phyloP scores from a whole-genome alignment of 768 basidiomycete species.

The Phylloporus arenicola region DNA sequence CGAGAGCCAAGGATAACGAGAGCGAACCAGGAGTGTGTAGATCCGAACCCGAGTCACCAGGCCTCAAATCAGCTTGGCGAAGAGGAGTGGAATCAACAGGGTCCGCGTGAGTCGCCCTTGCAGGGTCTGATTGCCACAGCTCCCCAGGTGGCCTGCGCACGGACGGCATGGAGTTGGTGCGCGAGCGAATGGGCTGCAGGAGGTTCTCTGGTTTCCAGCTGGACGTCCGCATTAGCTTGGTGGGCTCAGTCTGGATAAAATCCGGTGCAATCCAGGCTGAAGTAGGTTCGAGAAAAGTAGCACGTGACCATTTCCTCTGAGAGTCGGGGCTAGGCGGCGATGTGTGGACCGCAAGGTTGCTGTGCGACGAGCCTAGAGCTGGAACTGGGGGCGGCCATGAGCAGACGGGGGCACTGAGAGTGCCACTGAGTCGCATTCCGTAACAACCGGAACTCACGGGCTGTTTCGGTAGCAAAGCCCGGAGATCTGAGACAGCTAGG shows the following conservation, averaged over 20 bases:
- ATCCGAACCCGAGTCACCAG: slow-evolving; percentile 4
- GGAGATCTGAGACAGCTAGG: slow-evolving; percentile 13
- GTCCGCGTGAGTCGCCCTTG: slow-evolving; percentile 1
- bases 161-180: slow-evolving; percentile 11
- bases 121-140: slow-evolving; percentile 17
- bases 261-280: slow-evolving; percentile 10
- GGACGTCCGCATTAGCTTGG: slow-evolving; percentile 1
- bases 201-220: slow-evolving; percentile 19
- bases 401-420: slow-evolving; percentile 7
- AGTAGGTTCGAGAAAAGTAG: slow-evolving; percentile 1
- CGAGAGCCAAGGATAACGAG: slow-evolving; percentile 22
- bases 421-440: slow-evolving; percentile 6
- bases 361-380: background rate
- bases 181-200: slow-evolving; percentile 14
- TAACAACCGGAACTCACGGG: slow-evolving; percentile 9
- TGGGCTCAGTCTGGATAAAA: background rate
- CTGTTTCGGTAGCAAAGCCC: slow-evolving; percentile 2
- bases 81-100: slow-evolving; percentile 13
- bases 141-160: slow-evolving; percentile 16
- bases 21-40: slow-evolving; percentile 7
- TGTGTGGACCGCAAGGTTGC: slow-evolving; percentile 1
- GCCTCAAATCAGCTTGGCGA: slow-evolving; percentile 7
- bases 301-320: slow-evolving; percentile 7
- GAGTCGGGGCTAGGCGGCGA: slow-evolving; percentile 10
- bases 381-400: slow-evolving; percentile 23